Conservation (phyloP, 768 basidiomycete species). For the Pleurotus ostreatus region DNA sequence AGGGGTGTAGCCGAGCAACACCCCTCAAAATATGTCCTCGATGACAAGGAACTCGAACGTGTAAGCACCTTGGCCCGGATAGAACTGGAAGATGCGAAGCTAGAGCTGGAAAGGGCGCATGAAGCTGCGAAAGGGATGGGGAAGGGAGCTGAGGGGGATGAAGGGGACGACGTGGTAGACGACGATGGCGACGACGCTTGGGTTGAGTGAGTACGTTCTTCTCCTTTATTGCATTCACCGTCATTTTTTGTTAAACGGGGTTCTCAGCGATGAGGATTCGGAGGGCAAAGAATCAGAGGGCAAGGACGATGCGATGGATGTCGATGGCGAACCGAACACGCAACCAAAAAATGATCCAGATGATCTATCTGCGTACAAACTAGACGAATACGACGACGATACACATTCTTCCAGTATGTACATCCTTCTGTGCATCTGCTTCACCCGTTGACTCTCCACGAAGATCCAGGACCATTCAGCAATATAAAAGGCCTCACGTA, state of each 20-base stretch:
- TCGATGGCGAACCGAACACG: slow-evolving; percentile 14
- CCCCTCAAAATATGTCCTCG: slow-evolving; percentile 85
- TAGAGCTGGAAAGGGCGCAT: slow-evolving; percentile 80
- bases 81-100: slow-evolving; percentile 85
- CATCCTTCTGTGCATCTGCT: slow-evolving; percentile 3
- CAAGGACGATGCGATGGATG: slow-evolving; percentile 53
- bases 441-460: slow-evolving; percentile 10
- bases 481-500: slow-evolving; percentile 94
- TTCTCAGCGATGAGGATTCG: slow-evolving; percentile 23
- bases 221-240: slow-evolving; percentile 9
- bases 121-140: slow-evolving; percentile 72
- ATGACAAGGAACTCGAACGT: slow-evolving; percentile 85
- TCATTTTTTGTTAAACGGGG: slow-evolving; percentile 13
- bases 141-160: slow-evolving; percentile 59
- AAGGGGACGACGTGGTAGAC: slow-evolving; percentile 52
- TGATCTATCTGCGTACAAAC: slow-evolving; percentile 79
- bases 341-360: slow-evolving; percentile 26
- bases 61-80: slow-evolving; percentile 85
- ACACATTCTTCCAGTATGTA: slow-evolving; percentile 30
- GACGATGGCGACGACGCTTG: slow-evolving; percentile 54
- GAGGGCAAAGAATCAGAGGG: slow-evolving; percentile 25
- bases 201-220: slow-evolving; percentile 75
- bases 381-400: slow-evolving; percentile 92
- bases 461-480: slow-evolving; percentile 72
- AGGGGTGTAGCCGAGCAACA: slow-evolving; percentile 71